Evolutionary conservation across 108 stramenopile genomes (phyloP).

Genomic region (Bacterosira constricta): DNA sequence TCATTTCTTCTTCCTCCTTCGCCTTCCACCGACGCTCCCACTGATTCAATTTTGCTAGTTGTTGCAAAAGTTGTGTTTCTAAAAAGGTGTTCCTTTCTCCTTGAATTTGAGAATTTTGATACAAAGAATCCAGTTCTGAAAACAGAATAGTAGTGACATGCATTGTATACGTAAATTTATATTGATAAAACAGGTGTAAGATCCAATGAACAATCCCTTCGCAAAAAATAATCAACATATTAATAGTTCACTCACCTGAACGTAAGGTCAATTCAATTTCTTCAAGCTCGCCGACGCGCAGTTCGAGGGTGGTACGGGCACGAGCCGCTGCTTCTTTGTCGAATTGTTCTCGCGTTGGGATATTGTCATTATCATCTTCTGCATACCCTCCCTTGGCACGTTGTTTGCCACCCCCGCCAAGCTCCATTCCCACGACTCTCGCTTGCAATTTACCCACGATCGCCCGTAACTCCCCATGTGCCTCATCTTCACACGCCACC

Average conservation of each 20-base stretch:
- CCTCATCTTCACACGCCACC: constrained; percentile 70
- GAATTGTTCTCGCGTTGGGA: constrained; percentile 26
- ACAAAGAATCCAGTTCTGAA: constrained; percentile 59
- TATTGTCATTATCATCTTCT: neutral
- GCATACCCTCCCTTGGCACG: neutral
- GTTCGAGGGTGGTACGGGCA: constrained; percentile 59
- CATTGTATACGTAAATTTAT: too few relatives aligned
- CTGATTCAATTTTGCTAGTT: constrained; percentile 29
- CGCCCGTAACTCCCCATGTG: constrained; percentile 67
- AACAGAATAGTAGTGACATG: too few relatives aligned
- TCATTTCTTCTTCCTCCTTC: constrained; percentile 30
- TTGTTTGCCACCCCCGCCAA: neutral
- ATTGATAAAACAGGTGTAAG: too few relatives aligned
- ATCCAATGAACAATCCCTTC: too few relatives aligned
- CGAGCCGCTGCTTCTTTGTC: constrained; percentile 48
- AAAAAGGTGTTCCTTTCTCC: constrained; percentile 47
- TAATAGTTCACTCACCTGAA: too few relatives aligned
- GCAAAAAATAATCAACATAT: too few relatives aligned
- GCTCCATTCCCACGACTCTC: constrained; percentile 49
- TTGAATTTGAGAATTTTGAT: constrained; percentile 46
- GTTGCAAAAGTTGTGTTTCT: constrained; percentile 46
- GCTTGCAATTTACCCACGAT: constrained; percentile 57
- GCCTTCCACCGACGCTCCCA: constrained; percentile 37
- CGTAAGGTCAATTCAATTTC: constrained; percentile 65
- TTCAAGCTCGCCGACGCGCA: constrained; percentile 82